Evolutionary conservation across 768 basidiomycete species (phyloP).

Genomic region (Tricholoma hemisulphureum): DNA sequence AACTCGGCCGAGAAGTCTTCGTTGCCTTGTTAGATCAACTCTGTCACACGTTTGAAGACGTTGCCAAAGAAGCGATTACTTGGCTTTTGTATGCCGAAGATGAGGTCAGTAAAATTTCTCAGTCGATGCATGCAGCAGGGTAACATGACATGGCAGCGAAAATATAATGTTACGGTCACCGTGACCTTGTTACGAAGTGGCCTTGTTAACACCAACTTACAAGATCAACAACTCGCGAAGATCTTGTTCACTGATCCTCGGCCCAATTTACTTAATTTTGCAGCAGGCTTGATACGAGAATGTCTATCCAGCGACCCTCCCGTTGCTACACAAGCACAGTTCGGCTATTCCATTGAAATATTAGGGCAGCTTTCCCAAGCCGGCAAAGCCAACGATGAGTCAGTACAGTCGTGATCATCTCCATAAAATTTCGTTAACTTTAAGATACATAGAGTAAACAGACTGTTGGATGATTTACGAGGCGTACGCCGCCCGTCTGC

Average conservation of each 20-base stretch:
- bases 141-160: slow-evolving; percentile 57
- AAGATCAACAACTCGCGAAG: slow-evolving; percentile 91
- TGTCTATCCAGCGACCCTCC: slow-evolving; percentile 82
- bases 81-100: slow-evolving; percentile 98
- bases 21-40: slow-evolving; percentile 86
- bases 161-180: slow-evolving; percentile 93
- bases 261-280: slow-evolving; percentile 74
- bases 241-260: slow-evolving; percentile 76
- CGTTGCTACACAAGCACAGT: slow-evolving; percentile 74
- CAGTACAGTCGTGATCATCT: slow-evolving; percentile 29
- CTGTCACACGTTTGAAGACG: slow-evolving; percentile 86
- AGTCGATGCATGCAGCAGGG: not conserved
- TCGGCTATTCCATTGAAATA: slow-evolving; percentile 77
- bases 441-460: slow-evolving; percentile 49
- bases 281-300: slow-evolving; percentile 81
- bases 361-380: slow-evolving; percentile 69
- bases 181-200: slow-evolving; percentile 83
- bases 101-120: slow-evolving; percentile 56
- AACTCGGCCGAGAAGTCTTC: slow-evolving; percentile 90
- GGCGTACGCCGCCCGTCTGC: slow-evolving; percentile 55
- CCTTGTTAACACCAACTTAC: slow-evolving; percentile 70
- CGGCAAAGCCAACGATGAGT: slow-evolving; percentile 86
- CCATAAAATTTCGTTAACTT: slow-evolving; percentile 8
- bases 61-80: slow-evolving; percentile 93
- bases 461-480: slow-evolving; percentile 80